Base-by-base conservation (phyloP, 2,329 filamentous ascomycete species). In the Davidsoniella virescens region DNA sequence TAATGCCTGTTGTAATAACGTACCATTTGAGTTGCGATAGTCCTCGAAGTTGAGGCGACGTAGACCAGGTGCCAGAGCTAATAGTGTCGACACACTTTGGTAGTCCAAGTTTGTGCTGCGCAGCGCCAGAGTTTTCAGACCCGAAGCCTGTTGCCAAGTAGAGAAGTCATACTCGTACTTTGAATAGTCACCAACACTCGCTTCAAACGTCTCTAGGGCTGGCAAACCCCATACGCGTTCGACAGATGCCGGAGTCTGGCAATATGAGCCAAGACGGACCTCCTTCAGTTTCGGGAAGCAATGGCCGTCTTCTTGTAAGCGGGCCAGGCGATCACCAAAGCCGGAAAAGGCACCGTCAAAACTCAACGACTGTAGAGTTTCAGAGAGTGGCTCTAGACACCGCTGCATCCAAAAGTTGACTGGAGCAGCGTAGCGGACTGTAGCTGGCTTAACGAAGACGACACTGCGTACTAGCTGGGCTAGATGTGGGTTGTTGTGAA, bases 341-440 rank as follows among this genome's bases (percentile, higher is more conserved):
- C 51, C 51, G 12, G 41, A n/a, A 17, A 52, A 52, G 25, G 43
- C 23, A 9, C 51, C 51, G 25, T 49, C 38, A 12, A 52, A 45
- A 5, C 29, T n/a, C 5, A 52, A 16, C 8, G 16, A 18, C 23
- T 47, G 51, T 9, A 52, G 51, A 26, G 49, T 47, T 9, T 17
- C 12, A 23, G 25, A 26, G 5, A 52, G 37, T 5, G 51, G 47
- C 29, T 52, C 51, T 6, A 52, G 42, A 36, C 51, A 52, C 12
- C 42, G 36, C 25, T 49, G 46, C 47, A 52, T 52, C 46, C 49
- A 52, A 20, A 41, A 52, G 46, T 38, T 44, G 5, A 52, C 43
- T 33, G 39, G 42, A 18, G 47, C 33, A 14, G 23, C 39, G 8
- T 38, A 18, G 38, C 26, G 39, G 14, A 38, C 18, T 5, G 25